Base-by-base conservation (phyloP, 768 basidiomycete species). In the Royoungia palumana region DNA sequence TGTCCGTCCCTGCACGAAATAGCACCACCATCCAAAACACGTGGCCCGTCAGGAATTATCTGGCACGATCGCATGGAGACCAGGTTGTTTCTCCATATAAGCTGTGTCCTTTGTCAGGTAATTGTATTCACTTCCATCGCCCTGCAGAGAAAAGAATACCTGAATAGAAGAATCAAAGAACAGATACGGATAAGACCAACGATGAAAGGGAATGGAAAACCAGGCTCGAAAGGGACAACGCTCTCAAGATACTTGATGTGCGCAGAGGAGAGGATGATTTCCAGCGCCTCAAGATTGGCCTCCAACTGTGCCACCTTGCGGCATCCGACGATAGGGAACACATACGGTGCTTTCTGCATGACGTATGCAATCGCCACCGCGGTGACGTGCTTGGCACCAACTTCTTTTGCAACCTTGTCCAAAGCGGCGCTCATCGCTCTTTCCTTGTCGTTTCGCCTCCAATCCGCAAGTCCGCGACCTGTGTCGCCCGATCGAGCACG, bases 311-410 rank as follows among this genome's bases (percentile, higher is more conserved):
- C 77, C 36, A 78, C 62, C 55, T 79, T 82, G 43, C 77, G 69
- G 0, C 77, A 74, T 5, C 78, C 78, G 22, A 80, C 61, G 48
- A 80, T 68, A 0, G 77, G 77, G 64, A 80, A 80, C 0, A 78
- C 76, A 44, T 70, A 78, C 0, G 75, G 72, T 6, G 74, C 68
- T 60, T 81, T 82, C 36, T 79, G 75, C 64, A 81, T 65, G 11
- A 81, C 63, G 49, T 79, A 81, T 13, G 78, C 77, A 50, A 82
- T 47, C 16, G 60, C 59, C 11, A 60, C 64, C 37, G 80, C 65
- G 6, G 73, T 74, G 53, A 82, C 68, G 41, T 64, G 63, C 54
- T 75, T 69, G 4, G 72, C 71, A 0, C 79, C 79, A 6, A 80
- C 66, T 53, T 81, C 74, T 13, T 56, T 55, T 2, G 79, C 79